A percentile compares a stretch with the other conserved stretches of the same genome.
phyloP scores from a whole-genome alignment of 805 yeast genomes.

The Metschnikowia santaceciliae region DNA sequence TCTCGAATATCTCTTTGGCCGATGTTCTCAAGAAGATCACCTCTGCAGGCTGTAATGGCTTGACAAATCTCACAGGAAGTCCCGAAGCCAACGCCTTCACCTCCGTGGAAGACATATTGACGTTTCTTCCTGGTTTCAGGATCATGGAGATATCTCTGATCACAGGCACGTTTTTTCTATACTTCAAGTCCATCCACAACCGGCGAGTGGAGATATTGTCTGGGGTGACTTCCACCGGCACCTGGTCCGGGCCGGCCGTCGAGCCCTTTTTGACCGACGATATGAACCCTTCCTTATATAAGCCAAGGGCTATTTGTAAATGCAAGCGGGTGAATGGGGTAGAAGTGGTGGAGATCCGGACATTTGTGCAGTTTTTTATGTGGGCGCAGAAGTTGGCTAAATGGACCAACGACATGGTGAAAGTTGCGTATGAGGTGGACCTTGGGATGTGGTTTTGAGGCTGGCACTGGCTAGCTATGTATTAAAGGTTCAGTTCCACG shows the following conservation, averaged over 20 bases:
- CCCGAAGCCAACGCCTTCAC: constrained; percentile 75
- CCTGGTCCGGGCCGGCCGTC: constrained; percentile 73
- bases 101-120: constrained; percentile 59
- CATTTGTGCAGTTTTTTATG: constrained; percentile 80
- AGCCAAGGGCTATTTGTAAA: constrained; percentile 74
- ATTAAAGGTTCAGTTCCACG: neutral
- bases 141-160: constrained; percentile 66
- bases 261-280: constrained; percentile 84
- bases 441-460: neutral
- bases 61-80: constrained; percentile 63
- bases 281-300: constrained; percentile 88
- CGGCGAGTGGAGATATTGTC: constrained; percentile 83
- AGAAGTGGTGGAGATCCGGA: constrained; percentile 67
- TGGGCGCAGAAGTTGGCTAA: constrained; percentile 85
- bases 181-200: constrained; percentile 89
- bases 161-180: constrained; percentile 76
- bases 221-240: constrained; percentile 73
- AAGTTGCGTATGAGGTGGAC: neutral
- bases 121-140: constrained; percentile 80
- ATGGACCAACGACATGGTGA: constrained; percentile 74
- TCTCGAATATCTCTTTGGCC: constrained; percentile 55
- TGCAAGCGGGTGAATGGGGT: constrained; percentile 82
- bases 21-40: constrained; percentile 61
- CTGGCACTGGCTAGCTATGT: neutral
- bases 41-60: constrained; percentile 88